Evolutionary conservation across 257 asterid genomes (phyloP).

Genomic region (Primulina eburnea): DNA sequence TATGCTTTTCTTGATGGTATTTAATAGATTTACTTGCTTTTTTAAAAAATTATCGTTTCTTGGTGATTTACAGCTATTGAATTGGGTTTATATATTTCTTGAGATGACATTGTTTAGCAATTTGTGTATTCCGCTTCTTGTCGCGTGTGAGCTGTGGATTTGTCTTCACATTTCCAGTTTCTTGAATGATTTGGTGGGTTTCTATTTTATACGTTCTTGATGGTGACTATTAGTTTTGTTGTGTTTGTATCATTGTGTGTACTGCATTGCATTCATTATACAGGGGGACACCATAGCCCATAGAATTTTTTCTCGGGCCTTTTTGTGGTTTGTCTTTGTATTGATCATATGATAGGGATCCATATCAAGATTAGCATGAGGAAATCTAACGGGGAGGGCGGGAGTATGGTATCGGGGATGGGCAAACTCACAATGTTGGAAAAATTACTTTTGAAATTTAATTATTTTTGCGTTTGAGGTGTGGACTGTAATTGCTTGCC

Average conservation of each 20-base stretch:
- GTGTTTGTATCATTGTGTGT: constrained; percentile 15
- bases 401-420: background rate
- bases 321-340: constrained; percentile 5
- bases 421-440: background rate
- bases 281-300: background rate
- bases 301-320: background rate
- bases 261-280: constrained; percentile 20
- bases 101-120: background rate
- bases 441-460: background rate
- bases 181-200: constrained; percentile 5
- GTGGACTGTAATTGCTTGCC: background rate
- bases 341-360: constrained; percentile 13
- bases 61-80: constrained; percentile 18
- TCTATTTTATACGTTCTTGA: constrained; percentile 14
- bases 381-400: background rate
- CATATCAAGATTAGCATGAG: background rate
- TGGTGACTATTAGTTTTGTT: constrained; percentile 23
- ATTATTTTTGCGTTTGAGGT: background rate
- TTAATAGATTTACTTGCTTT: background rate
- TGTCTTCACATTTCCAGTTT: constrained; percentile 16
- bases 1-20: background rate
- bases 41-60: background rate
- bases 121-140: constrained; percentile 20
- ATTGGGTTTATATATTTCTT: constrained; percentile 5
- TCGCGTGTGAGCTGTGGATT: constrained; percentile 13